These are phyloP conservation scores for Suillus weaverae DNA, from an alignment of 768 basidiomycete genomes.

Conservation along the genomic window DNA sequence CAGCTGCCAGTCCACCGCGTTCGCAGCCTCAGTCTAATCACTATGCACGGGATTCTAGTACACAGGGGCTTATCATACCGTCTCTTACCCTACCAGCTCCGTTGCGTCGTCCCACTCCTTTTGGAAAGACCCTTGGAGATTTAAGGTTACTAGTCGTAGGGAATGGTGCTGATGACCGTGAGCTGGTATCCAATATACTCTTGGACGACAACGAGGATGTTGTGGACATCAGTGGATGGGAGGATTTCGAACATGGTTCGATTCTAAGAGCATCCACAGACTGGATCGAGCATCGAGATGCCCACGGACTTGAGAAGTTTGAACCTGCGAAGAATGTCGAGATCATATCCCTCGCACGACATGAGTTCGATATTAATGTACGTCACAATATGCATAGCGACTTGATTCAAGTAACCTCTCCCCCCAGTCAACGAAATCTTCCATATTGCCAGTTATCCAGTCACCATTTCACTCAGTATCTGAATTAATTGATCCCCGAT, in stretches of 20 bases:
- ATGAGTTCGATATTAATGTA: constrained; percentile 47
- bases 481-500: constrained; percentile 53
- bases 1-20: constrained; percentile 64
- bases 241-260: constrained; percentile 44
- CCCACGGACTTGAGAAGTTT: constrained; percentile 63
- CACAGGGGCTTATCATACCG: constrained; percentile 67
- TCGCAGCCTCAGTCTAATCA: constrained; percentile 44
- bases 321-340: constrained; percentile 68
- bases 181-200: constrained; percentile 47
- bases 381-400: constrained; percentile 23
- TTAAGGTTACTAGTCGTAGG: constrained; percentile 57
- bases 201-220: constrained; percentile 68
- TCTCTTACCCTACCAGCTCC: constrained; percentile 63
- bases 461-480: constrained; percentile 54
- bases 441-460: constrained; percentile 48
- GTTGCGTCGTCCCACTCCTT: constrained; percentile 62
- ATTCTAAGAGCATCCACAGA: constrained; percentile 63
- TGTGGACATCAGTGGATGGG: constrained; percentile 62
- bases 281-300: constrained; percentile 68
- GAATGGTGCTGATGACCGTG: constrained; percentile 33
- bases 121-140: constrained; percentile 68
- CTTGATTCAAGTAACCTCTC: constrained; percentile 10
- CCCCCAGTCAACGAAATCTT: constrained; percentile 24
- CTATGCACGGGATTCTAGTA: constrained; percentile 31
- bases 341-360: constrained; percentile 50